A percentile compares a stretch with the other conserved stretches of the same genome.
phyloP scores from a whole-genome alignment of 179 eudicot genomes.

The Spergularia azorica region DNA sequence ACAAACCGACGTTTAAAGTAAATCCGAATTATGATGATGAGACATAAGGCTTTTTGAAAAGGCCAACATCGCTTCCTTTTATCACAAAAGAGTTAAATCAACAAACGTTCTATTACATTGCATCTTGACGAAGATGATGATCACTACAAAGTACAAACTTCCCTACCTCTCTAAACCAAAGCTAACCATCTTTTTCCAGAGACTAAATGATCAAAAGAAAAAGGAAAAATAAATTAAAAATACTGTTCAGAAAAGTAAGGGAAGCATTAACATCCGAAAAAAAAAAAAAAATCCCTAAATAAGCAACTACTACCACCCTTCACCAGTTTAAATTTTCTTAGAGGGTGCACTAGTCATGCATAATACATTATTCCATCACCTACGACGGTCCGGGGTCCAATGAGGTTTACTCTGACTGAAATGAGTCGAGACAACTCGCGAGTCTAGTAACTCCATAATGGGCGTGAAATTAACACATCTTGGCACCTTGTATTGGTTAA shows the following conservation, averaged over 20 bases:
- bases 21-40: not conserved
- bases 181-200: constrained; percentile 26
- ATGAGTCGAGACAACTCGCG: constrained; percentile 54
- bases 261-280: constrained; percentile 11
- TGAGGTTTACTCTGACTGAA: constrained; percentile 50
- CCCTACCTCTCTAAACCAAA: constrained; percentile 31
- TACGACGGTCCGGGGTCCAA: constrained; percentile 58
- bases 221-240: constrained; percentile 12
- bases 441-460: constrained; percentile 59
- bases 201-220: constrained; percentile 22
- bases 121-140: not conserved
- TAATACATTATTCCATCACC: constrained; percentile 20
- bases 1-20: too few species aligned
- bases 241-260: constrained; percentile 27
- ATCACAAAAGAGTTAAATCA: constrained; percentile 22
- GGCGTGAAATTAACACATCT: constrained; percentile 67
- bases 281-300: constrained; percentile 3
- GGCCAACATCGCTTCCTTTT: constrained; percentile 24
- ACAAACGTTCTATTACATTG: constrained; percentile 24
- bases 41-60: constrained; percentile 20
- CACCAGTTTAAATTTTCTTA: not conserved
- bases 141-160: constrained; percentile 30
- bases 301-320: constrained; percentile 22
- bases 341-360: not conserved
- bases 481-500: constrained; percentile 62